Evolutionary conservation across 208 protist genomes (phyloP), one percentile per base, ranked within the genome.

Genomic region (Leishmania tarentolae): DNA sequence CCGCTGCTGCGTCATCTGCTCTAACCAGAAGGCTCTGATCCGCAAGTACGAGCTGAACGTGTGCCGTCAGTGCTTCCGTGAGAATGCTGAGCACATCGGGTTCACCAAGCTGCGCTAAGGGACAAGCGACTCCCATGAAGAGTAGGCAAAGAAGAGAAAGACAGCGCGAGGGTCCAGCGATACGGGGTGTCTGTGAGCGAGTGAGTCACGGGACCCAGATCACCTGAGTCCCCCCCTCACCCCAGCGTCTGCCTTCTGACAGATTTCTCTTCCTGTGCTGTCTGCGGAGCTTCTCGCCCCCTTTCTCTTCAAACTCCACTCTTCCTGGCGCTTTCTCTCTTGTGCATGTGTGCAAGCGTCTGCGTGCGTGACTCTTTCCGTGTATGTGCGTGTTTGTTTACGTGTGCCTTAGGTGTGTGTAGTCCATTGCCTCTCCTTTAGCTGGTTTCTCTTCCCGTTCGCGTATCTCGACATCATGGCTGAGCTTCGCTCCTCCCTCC

Each of bases 21-120:
- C 88, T 73, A 97, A 97, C 88, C 90, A 96, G 88, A 96, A 97
- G 89, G 95, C 95, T 59, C 81, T 98, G 78, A 98, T 98, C 86
- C 92, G 96, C 88, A 98, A 98, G 91, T 98, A 98, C 86, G 96
- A 95, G 82, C 92, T 98, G 73, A 97, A 97, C 89, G 89, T 98
- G 35, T 98, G 96, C 93, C 93, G 96, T 87, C 94, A 98, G 92
- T 98, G 96, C 93, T 98, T 98, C 93, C 93, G 94, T 88, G 94
- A 98, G 85, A 98, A 98, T 83, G 91, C 94, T 24, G 86, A 96
- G 83, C 81, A 96, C 89, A 95, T 98, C 80, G 94, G 94, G 72
- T 98, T 97, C 91, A 87, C 75, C 80, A 98, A 98, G 93, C 93
- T 97, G 44, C 92, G 92, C 75, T 97, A 96, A 76, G 72, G 17